Base-by-base conservation (phyloP, 257 asterid species). In the Orobanche coerulescens region DNA sequence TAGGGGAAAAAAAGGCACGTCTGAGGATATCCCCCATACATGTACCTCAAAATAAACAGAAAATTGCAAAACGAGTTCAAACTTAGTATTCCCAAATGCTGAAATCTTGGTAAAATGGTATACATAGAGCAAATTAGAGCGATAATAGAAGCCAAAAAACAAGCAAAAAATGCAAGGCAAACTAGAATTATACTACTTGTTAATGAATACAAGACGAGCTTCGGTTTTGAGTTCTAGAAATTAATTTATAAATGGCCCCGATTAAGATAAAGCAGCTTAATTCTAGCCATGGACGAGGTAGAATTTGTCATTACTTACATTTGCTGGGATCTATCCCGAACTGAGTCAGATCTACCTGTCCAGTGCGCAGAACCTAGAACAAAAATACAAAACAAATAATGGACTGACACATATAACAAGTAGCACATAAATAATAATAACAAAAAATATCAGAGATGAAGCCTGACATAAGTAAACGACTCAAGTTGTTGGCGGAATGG, bases 401-500 rank as follows among this genome's bases (percentile, higher is more conserved):
- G 39, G 37, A 53, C 33, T 51, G 46, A 50, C 48, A 47, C 3
- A 49, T 46, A 39, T 7, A 31, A 14, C 25, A 28, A 58, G 47
- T 24, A 36, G 66, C 39, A 58, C 18, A 14, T 26, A 71, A 61
- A 33, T 28, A 48, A 22, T 12, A 19, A 7, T 1, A 20, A 47
- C 5, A 47, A 9, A 53, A 64, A 67, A 15, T 5, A 22, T 19
- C 4, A 25, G 46, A 48, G 14, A 61, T 40, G 48, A 52, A 48
- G 62, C 44, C 95, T 77, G 75, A 93, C 99, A 44, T 89, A 86
- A 73, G 97, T 81, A 77, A 93, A 93, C 62, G 99, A 84, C 77
- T 93, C 99, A 36, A 89, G 74, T 75, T 89, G 97, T 64, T 93
- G 97, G 73, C 92, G 96, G 69, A 89, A 93, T 55, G 91, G 97